Base-by-base conservation (phyloP, 805 yeast genomes). In the Pichia nakasei region DNA sequence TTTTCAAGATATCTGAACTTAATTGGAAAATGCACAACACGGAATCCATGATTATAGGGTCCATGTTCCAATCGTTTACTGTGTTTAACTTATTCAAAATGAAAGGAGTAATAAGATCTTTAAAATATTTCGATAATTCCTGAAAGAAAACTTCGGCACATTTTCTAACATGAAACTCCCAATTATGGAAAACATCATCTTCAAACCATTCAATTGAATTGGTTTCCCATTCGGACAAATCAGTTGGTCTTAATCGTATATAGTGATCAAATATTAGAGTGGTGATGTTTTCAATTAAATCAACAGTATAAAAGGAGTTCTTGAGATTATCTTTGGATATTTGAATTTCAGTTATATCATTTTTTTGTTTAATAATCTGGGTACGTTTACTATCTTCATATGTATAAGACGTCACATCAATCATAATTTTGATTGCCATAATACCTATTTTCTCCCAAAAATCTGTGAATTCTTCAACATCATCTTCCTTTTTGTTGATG, bases 151-250 rank as follows among this genome's bases (percentile, higher is more conserved):
- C 80, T 52, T 86, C 95, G 0, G 95, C 87, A 63, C 96, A 86
- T 4, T 91, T 87, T 45, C 94, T 69, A 12, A 88, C 72, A 57
- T 85, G 89, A 58, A 68, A 86, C 57, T 89, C 97, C 80, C 85
- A 87, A 56, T 82, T 80, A 5, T 78, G 67, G 41, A 79, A 73
- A 45, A 81, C 65, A 52, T 88, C 95, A 55, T 87, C 95, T 50
- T 80, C 79, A 19, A 85, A 79, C 86, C 95, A 93, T 59, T 87
- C 96, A 59, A 88, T 97, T 0, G 97, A 96, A 47, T 88, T 95
- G 17, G 73, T 60, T 12, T 69, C 59, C 97, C 97, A 93, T 33
- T 76, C 67, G 52, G 85, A 94, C 39, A 91, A 60, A 57, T 89
- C 97, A 2, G 73, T 61, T 0, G 91, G 87, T 46, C 80, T 76